A percentile compares a stretch with the other conserved stretches of the same genome.
Evolutionary conservation across 176 grass and related monocot genomes (phyloP).

Genomic region (bread wheat (Triticum aestivum)): DNA sequence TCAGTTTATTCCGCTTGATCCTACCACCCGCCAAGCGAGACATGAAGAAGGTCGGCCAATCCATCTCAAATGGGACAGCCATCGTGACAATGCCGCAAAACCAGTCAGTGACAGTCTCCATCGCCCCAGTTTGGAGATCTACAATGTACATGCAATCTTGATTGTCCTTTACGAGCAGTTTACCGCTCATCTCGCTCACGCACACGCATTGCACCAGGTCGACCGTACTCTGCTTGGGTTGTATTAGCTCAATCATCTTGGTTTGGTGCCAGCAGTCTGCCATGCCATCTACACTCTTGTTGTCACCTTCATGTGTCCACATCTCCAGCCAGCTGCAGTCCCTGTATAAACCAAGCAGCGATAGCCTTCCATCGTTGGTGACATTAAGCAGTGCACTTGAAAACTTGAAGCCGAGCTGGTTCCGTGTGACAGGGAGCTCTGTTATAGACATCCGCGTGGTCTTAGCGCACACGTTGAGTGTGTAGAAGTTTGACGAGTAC

Average conservation of each 20-base stretch:
- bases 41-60: no score
- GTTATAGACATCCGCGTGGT: not conserved
- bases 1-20: no score
- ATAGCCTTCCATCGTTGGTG: not conserved
- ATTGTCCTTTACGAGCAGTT: not conserved
- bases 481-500: not conserved
- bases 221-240: not conserved
- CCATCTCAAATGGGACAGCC: no score
- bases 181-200: not conserved
- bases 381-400: not conserved
- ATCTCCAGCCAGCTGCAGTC: not conserved
- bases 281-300: not conserved
- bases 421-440: not conserved
- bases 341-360: not conserved
- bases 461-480: not conserved
- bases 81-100: no score
- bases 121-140: not conserved
- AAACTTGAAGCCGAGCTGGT: not conserved
- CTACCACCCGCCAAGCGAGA: no score
- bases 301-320: not conserved
- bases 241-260: not conserved
- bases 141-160: not conserved
- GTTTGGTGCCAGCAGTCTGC: not conserved
- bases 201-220: not conserved
- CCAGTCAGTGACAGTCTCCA: not conserved